A percentile compares a stretch with the other conserved stretches of the same genome.
Evolutionary conservation across 2,329 filamentous ascomycete species (phyloP).

Genomic region (Penicillium griseofulvum): DNA sequence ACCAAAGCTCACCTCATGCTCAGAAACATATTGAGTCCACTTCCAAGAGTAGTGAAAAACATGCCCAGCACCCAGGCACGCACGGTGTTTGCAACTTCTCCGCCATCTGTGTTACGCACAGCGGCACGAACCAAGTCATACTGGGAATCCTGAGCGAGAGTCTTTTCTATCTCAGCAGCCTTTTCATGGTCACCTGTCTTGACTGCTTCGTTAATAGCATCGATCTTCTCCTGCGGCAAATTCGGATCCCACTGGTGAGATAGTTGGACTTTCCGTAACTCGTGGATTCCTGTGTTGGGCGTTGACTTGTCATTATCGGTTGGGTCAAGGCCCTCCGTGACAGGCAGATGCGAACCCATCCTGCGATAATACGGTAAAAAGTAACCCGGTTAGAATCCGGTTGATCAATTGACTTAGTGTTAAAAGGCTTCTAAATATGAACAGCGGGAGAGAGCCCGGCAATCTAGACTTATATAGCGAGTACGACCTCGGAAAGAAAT

Average conservation of each 20-base stretch:
- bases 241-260: slow-evolving; percentile 57
- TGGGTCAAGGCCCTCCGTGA: slow-evolving; percentile 1
- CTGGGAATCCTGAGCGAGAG: slow-evolving; percentile 59
- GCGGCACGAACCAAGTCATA: slow-evolving; percentile 62
- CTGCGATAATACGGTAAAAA: neutral
- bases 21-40: slow-evolving; percentile 59
- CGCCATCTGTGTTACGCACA: slow-evolving; percentile 61
- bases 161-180: slow-evolving; percentile 49
- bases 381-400: neutral
- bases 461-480: neutral
- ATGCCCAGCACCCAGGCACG: slow-evolving; percentile 61
- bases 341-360: neutral
- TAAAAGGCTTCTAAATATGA: neutral
- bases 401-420: neutral
- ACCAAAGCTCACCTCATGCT: slow-evolving; percentile 40
- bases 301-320: neutral
- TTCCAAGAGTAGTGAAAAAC: slow-evolving; percentile 55
- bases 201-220: slow-evolving; percentile 56
- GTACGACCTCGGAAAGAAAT: neutral
- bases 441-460: neutral
- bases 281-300: neutral
- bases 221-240: slow-evolving; percentile 57
- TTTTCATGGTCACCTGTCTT: slow-evolving; percentile 57
- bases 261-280: slow-evolving; percentile 7
- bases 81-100: slow-evolving; percentile 59